A percentile compares a stretch with the other conserved stretches of the same genome.
Evolutionary conservation across 495 filamentous ascomycete species (phyloP).

Genomic region (Lepraria neglecta): DNA sequence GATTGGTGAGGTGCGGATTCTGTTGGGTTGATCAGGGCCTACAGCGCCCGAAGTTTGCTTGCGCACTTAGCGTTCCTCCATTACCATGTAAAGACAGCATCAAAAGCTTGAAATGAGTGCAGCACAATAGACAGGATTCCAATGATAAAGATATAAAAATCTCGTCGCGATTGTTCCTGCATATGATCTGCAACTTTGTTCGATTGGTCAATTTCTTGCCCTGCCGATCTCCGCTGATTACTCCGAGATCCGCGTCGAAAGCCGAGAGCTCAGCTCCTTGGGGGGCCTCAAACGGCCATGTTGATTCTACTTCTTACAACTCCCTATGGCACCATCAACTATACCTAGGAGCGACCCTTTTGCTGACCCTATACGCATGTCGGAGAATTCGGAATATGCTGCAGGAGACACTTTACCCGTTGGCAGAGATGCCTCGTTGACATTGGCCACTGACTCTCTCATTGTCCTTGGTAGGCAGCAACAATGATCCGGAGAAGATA

Average conservation of each 20-base stretch:
- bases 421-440: conserved; percentile 55
- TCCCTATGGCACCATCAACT: conserved; percentile 30
- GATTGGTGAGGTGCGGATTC: not conserved
- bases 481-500: not conserved
- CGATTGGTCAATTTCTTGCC: not conserved
- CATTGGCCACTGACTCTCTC: conserved; percentile 57
- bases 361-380: conserved; percentile 33
- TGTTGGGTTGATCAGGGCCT: not conserved
- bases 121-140: conserved; percentile 1
- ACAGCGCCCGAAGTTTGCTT: not conserved
- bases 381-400: not conserved
- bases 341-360: conserved; percentile 34
- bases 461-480: conserved; percentile 52
- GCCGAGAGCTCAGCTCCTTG: not conserved
- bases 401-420: conserved; percentile 46
- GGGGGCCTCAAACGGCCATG: not conserved
- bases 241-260: not conserved
- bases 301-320: conserved; percentile 7
- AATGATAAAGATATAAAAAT: not conserved
- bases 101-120: conserved; percentile 3
- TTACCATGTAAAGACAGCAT: conserved; percentile 7
- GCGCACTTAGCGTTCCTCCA: conserved; percentile 8
- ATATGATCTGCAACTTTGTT: conserved; percentile 11
- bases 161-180: conserved; percentile 10
- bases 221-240: not conserved